Percentiles rank a stretch among this genome's conserved stretches.
phyloP scores from a whole-genome alignment of 2,329 filamentous ascomycete genomes.

The Penicillium sp. region DNA sequence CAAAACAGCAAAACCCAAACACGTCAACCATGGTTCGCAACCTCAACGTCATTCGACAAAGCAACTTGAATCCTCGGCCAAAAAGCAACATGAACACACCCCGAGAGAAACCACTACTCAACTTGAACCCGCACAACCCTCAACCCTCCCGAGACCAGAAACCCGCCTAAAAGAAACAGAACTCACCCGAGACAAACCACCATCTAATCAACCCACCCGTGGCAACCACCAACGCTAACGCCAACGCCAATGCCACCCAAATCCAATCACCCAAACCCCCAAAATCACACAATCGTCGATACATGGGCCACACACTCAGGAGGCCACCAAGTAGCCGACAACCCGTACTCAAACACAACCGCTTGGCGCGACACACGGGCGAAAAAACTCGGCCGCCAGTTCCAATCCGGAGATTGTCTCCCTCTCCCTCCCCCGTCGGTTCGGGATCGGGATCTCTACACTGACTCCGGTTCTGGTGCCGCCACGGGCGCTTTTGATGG shows the following conservation, averaged over 20 bases:
- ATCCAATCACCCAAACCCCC: conserved; percentile 6
- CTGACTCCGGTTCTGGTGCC: neutral
- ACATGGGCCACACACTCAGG: conserved; percentile 69
- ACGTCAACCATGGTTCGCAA: conserved; percentile 23
- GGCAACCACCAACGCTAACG: neutral
- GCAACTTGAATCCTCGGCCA: too few relatives aligned
- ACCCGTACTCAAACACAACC: conserved; percentile 62
- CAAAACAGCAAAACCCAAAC: conserved; percentile 32
- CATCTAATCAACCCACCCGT: too few relatives aligned
- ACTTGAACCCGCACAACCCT: neutral
- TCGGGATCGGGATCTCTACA: neutral
- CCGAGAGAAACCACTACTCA: neutral
- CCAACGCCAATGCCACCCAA: neutral
- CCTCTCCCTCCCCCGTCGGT: too few relatives aligned
- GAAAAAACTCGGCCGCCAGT: conserved; percentile 72
- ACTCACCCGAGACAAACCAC: too few relatives aligned
- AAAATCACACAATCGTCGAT: conserved; percentile 43
- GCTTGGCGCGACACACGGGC: conserved; percentile 74
- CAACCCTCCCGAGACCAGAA: neutral
- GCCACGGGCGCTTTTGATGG: conserved; percentile 20
- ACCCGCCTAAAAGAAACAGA: neutral
- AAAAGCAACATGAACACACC: too few relatives aligned
- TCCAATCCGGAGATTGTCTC: conserved; percentile 63
- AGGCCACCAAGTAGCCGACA: conserved; percentile 79
- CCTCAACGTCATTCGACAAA: conserved; percentile 15